Percentiles rank a stretch among this genome's conserved stretches.
Evolutionary conservation across 208 protist species (phyloP).

Genomic region (Leishmania tarentolae): DNA sequence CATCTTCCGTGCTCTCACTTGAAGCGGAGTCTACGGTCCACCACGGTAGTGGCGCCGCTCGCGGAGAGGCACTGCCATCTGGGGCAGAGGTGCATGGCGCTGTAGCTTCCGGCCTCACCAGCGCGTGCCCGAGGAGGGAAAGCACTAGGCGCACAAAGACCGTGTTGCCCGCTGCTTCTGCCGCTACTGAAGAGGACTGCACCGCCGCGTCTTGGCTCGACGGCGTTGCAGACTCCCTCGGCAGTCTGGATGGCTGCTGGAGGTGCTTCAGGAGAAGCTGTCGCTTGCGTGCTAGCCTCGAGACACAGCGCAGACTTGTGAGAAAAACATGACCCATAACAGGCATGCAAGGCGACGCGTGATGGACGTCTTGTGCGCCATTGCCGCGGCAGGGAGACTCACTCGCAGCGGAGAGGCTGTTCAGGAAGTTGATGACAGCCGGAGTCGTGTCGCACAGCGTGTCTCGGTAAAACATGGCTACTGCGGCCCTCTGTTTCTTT

Average conservation of each 20-base stretch:
- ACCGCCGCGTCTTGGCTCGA: not conserved
- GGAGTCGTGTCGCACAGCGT: slow-evolving; percentile 23
- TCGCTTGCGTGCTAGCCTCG: slow-evolving; percentile 18
- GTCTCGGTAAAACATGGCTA: slow-evolving; percentile 11
- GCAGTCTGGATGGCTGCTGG: not conserved
- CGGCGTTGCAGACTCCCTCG: not conserved
- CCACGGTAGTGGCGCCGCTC: slow-evolving; percentile 12
- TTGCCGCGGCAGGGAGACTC: not conserved
- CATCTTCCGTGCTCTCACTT: not conserved
- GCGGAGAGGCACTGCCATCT: not conserved
- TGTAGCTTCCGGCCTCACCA: not conserved
- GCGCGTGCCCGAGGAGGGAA: slow-evolving; percentile 11
- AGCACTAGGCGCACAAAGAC: slow-evolving; percentile 27
- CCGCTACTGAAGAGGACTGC: slow-evolving; percentile 1
- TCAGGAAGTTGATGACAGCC: slow-evolving; percentile 11
- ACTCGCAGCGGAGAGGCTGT: not conserved
- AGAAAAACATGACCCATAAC: slow-evolving; percentile 20
- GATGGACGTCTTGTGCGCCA: not conserved
- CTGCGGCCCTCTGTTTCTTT: not conserved
- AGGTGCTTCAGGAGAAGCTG: slow-evolving; percentile 12
- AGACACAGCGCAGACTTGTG: slow-evolving; percentile 14
- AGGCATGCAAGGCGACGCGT: not conserved
- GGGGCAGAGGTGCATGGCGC: not conserved
- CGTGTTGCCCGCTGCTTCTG: not conserved
- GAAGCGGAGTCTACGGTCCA: not conserved